Conservation (phyloP, 108 stramenopile genomes). For the Skeletonema marinoi region DNA sequence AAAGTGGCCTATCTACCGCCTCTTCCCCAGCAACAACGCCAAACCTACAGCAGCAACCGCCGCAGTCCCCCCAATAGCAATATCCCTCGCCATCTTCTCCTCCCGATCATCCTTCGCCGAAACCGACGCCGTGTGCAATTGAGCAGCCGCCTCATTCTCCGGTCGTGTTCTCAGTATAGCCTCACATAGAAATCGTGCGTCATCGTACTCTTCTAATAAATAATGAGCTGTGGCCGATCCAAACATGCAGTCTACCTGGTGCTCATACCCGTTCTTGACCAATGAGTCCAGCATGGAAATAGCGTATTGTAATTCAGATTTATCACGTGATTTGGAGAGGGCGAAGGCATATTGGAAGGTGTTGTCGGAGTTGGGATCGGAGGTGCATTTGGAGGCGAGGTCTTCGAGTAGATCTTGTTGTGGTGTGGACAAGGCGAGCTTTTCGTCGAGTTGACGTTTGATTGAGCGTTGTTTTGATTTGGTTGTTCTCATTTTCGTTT, state of each 20-base stretch:
- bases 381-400: slow-evolving; percentile 69
- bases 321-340: slow-evolving; percentile 64
- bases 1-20: neutral
- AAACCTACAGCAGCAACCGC: slow-evolving; percentile 77
- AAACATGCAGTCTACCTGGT: slow-evolving; percentile 88
- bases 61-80: slow-evolving; percentile 72
- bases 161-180: slow-evolving; percentile 75
- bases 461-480: slow-evolving; percentile 62
- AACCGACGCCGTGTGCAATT: slow-evolving; percentile 79
- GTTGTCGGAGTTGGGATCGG: slow-evolving; percentile 62
- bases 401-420: slow-evolving; percentile 75
- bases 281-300: slow-evolving; percentile 80
- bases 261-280: slow-evolving; percentile 75
- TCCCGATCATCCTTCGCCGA: slow-evolving; percentile 72
- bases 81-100: slow-evolving; percentile 58
- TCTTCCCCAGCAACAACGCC: slow-evolving; percentile 38
- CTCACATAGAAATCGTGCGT: slow-evolving; percentile 69
- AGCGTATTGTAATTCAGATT: slow-evolving; percentile 70
- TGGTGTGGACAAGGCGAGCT: slow-evolving; percentile 64
- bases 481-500: slow-evolving; percentile 67
- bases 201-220: slow-evolving; percentile 70
- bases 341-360: slow-evolving; percentile 90
- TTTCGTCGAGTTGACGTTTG: slow-evolving; percentile 68
- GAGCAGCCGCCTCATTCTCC: slow-evolving; percentile 64
- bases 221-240: slow-evolving; percentile 80